Evolutionary conservation across 805 yeast species (phyloP), one percentile per base, ranked within the genome.

Genomic region (Metschnikowia shivogae): DNA sequence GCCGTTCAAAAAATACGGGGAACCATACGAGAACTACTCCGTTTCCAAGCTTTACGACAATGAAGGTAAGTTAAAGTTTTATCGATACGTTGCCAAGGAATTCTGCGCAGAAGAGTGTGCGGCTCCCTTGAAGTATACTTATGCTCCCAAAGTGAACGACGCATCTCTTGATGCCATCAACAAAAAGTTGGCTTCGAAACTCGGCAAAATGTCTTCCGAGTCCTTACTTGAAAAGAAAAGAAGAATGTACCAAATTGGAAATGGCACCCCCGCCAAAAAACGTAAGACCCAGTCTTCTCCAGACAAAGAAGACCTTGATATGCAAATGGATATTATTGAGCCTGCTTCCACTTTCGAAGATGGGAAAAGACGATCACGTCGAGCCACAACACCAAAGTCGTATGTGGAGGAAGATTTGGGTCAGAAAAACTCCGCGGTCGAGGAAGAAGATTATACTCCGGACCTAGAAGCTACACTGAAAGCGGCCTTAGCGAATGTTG

Each of bases 51-150:
- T 82, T 13, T 78, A 80, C 47, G 95, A 86, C 57, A 81, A 80
- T 52, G 81, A 80, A 47, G 95, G 95, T 0, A 81, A 89, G 51
- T 72, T 75, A 46, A 84, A 86, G 56, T 86, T 80, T 53, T 86
- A 78, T 61, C 70, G 95, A 34, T 81, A 85, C 53, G 68, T 58
- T 43, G 54, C 58, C 13, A 55, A 49, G 39, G 49, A 48, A 3
- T 42, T 47, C 26, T 55, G 57, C 39, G 27, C 50, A 13, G 56
- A 52, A 29, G 48, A 42, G 8, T 38, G 38, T 19, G 48, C 50
- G 3, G 36, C 46, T 1, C 49, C 52, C 5, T 52, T 48, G 39
- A 27, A 44, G 14, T 43, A 34, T 32, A 28, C 34, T 9, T 40
- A 44, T n/a, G 46, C 49, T 6, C 42, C 42, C 20, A 47, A 45